Base-by-base conservation (phyloP, 2,329 filamentous ascomycete genomes). In the Macrophomina pseudophaseolina region DNA sequence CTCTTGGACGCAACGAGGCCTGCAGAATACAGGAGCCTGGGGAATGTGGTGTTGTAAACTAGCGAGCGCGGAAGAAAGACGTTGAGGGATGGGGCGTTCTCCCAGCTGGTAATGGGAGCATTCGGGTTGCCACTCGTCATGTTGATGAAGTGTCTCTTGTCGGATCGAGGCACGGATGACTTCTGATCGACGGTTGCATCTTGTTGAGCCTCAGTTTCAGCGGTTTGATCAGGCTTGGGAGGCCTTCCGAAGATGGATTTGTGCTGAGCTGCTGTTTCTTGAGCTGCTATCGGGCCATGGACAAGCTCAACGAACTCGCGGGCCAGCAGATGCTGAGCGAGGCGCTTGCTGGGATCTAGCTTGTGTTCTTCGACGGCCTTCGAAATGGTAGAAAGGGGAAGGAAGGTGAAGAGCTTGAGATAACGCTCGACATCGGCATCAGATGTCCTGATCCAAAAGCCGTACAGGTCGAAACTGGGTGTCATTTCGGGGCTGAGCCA, bases 401-500 rank as follows among this genome's bases (percentile, higher is more conserved):
- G 79, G 75, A 99, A 97, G 0, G 95, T 99, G 76, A 99, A 93
- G 28, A 97, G 86, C 75, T 92, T 94, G 48, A 99, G 84, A 69
- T 97, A 90, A 38, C 84, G 86, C 78, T 93, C 91, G 4, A 98
- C 88, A 64, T 96, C 91, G 9, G 86, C 86, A 74, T 99, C 95
- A 0, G 93, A 84, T 0, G 91, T 90, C 60, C 92, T 88, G 70
- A 97, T 84, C 72, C 98, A 95, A 82, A 94, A 97, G 73, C 88
- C 87, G 76, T 98, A 98, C 1, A 98, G 84, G 67, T 98, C 93
- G 74, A 94, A 97, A 0, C 89, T 82, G 35, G 86, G 89, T 1
- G 94, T 97, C 86, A 93, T 87, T 72, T 90, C 88, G 64, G 85
- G 84, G 76, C 97, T 93, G 3, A 99, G 86, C 95, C 95, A 99